phyloP scores from a whole-genome alignment of 148 eudicot species.

The Rhododendron kiyosumense region DNA sequence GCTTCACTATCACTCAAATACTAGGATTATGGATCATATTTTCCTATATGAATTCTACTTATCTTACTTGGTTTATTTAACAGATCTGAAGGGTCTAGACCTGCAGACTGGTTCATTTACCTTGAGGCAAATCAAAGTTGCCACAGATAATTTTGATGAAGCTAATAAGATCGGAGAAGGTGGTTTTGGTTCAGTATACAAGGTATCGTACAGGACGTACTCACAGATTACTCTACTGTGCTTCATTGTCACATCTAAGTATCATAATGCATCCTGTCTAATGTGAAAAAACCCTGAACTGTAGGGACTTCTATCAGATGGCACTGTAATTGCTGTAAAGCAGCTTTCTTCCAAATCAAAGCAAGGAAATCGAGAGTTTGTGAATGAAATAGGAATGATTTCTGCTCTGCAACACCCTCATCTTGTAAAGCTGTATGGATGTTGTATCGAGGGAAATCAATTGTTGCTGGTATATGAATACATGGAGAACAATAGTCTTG shows the following conservation, averaged over 20 bases:
- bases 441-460: conserved; percentile 40
- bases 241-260: background rate
- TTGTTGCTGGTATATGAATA: conserved; percentile 17
- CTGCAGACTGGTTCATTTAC: conserved; percentile 34
- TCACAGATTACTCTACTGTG: background rate
- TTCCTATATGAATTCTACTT: background rate
- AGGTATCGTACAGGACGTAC: conserved; percentile 11
- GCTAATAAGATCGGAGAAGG: conserved; percentile 46
- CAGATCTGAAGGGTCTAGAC: conserved; percentile 34
- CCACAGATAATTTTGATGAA: conserved; percentile 36
- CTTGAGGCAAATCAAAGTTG: conserved; percentile 35
- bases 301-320: conserved; percentile 39
- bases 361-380: background rate
- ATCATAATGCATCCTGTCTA: background rate
- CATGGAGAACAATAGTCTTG: conserved; percentile 44
- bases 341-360: background rate
- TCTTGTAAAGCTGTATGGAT: conserved; percentile 37
- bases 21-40: too few relatives aligned
- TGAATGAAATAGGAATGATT: conserved; percentile 1
- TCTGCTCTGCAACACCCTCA: conserved; percentile 33
- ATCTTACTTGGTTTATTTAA: background rate
- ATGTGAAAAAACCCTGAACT: background rate
- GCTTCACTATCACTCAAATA: background rate
- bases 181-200: conserved; percentile 42
- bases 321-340: conserved; percentile 35